phyloP scores from a whole-genome alignment of 2,329 filamentous ascomycete species.

The Ramichloridium luteum region DNA sequence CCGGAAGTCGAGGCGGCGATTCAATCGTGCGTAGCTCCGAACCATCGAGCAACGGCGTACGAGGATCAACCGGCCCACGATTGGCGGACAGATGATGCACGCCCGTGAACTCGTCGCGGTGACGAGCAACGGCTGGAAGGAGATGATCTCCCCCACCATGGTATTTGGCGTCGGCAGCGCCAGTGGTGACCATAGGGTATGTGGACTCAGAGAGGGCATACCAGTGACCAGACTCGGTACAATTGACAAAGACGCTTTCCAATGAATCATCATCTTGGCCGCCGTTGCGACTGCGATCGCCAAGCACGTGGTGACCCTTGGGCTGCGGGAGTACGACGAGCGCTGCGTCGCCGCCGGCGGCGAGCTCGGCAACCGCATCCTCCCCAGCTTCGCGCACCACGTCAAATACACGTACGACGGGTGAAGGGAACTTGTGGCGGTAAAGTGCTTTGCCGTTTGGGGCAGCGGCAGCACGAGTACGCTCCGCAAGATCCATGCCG shows the following conservation, averaged over 20 bases:
- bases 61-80: not conserved
- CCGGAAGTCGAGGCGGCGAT: conserved; percentile 6
- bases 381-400: conserved; percentile 46
- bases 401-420: conserved; percentile 23
- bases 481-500: conserved; percentile 52
- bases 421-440: conserved; percentile 23
- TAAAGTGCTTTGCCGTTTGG: conserved; percentile 14
- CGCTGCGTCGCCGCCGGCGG: conserved; percentile 48
- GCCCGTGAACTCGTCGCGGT: conserved; percentile 17
- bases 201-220: conserved; percentile 80
- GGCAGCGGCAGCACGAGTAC: not conserved
- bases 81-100: conserved; percentile 18
- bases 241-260: conserved; percentile 63
- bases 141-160: conserved; percentile 32
- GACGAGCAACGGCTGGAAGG: conserved; percentile 22
- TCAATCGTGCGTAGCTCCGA: conserved; percentile 10
- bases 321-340: conserved; percentile 82
- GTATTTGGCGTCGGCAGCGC: conserved; percentile 45
- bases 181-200: conserved; percentile 75
- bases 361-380: too few relatives aligned
- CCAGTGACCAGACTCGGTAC: conserved; percentile 77
- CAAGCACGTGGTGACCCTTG: conserved; percentile 38
- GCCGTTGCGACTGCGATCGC: too few relatives aligned
- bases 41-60: conserved; percentile 9
- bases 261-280: conserved; percentile 26